Conservation (phyloP, 164 flowering plant species). For the Stephania yunnanensis region DNA sequence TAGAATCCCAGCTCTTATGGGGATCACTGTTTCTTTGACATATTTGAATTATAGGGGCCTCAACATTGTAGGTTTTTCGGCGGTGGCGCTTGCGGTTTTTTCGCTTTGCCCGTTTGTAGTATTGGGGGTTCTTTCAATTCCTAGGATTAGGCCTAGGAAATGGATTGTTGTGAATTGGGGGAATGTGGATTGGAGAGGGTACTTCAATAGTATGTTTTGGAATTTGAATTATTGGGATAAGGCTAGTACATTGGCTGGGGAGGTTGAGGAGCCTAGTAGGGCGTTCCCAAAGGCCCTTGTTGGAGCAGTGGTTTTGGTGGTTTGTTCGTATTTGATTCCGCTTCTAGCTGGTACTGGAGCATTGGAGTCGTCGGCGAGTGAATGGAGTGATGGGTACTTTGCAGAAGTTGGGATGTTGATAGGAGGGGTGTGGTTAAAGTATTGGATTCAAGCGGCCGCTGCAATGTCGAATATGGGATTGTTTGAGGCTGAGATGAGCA, state of each 20-base stretch:
- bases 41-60: slow-evolving; percentile 77
- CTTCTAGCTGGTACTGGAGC: slow-evolving; percentile 91
- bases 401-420: slow-evolving; percentile 81
- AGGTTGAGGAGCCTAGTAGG: slow-evolving; percentile 58
- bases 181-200: slow-evolving; percentile 74
- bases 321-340: slow-evolving; percentile 67
- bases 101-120: slow-evolving; percentile 74
- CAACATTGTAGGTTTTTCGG: slow-evolving; percentile 70
- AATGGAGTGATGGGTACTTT: slow-evolving; percentile 92
- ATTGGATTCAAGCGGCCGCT: slow-evolving; percentile 91
- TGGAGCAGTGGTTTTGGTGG: slow-evolving; percentile 70
- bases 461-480: slow-evolving; percentile 89
- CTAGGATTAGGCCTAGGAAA: slow-evolving; percentile 39
- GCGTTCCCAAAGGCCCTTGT: slow-evolving; percentile 76
- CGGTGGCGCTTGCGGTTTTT: slow-evolving; percentile 61
- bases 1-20: slow-evolving; percentile 64
- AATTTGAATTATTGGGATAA: slow-evolving; percentile 94
- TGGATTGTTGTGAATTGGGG: slow-evolving; percentile 62
- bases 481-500: slow-evolving; percentile 93
- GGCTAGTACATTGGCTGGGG: slow-evolving; percentile 86
- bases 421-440: slow-evolving; percentile 79
- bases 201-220: slow-evolving; percentile 87
- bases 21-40: slow-evolving; percentile 63
- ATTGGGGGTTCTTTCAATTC: slow-evolving; percentile 61
- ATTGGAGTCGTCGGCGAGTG: slow-evolving; percentile 31